These are phyloP conservation scores for Phytophthora idaei DNA, from an alignment of 352 stramenopile genomes.

Conservation along the genomic window DNA sequence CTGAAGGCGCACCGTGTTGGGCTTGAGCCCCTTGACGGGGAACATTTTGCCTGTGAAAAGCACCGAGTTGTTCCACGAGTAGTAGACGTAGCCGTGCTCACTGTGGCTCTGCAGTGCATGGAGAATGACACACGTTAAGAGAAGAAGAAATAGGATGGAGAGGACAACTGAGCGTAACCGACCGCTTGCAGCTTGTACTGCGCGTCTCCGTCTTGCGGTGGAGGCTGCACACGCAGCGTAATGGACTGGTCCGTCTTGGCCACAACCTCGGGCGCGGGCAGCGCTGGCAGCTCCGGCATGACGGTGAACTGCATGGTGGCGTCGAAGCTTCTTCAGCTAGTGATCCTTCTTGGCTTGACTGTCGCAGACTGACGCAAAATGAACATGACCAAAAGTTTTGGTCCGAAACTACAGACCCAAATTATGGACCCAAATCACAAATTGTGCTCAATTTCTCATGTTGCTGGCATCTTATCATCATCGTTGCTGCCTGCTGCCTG, in stretches of 20 bases:
- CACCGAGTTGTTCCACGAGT: conserved; percentile 84
- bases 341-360: conserved; percentile 7
- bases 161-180: conserved; percentile 7
- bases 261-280: conserved; percentile 62
- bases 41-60: conserved; percentile 59
- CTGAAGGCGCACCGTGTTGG: conserved; percentile 61
- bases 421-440: conserved; percentile 1
- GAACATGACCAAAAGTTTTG: neutral
- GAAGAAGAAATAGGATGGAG: neutral
- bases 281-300: conserved; percentile 67
- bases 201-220: conserved; percentile 39
- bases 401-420: neutral
- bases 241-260: conserved; percentile 81
- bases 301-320: conserved; percentile 51
- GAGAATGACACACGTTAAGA: conserved; percentile 6
- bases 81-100: conserved; percentile 88
- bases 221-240: conserved; percentile 57
- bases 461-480: conserved; percentile 25
- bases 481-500: neutral
- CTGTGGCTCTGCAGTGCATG: conserved; percentile 57
- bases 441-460: conserved; percentile 20
- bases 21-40: conserved; percentile 69
- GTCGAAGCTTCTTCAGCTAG: neutral
- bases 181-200: conserved; percentile 65
- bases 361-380: conserved; percentile 14